phyloP scores from a whole-genome alignment of 1,139 yeast species.

The Magnusiomyces sp. region DNA sequence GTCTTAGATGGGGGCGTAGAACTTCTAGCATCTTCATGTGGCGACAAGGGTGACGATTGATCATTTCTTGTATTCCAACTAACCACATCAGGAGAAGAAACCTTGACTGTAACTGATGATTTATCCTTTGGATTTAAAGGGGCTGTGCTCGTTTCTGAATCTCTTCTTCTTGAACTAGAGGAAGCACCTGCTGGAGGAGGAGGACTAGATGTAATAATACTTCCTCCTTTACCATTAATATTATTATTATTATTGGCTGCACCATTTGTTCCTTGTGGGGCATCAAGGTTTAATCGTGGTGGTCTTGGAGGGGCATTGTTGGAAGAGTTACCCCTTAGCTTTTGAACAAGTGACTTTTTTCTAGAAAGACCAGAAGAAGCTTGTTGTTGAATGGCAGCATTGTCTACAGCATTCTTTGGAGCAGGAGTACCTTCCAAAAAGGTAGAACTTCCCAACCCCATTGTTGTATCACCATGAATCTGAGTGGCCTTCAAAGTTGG shows the following conservation, averaged over 20 bases:
- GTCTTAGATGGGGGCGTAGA: not conserved
- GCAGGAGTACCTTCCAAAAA: slow-evolving; percentile 97
- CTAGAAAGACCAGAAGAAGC: slow-evolving; percentile 25
- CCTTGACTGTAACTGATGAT: not conserved
- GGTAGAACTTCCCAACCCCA: slow-evolving; percentile 85
- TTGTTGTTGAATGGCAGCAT: slow-evolving; percentile 28
- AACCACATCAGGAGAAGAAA: slow-evolving; percentile 4
- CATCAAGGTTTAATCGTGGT: not conserved
- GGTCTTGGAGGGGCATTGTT: slow-evolving; percentile 3
- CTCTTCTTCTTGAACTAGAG: not conserved
- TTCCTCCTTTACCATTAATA: not conserved
- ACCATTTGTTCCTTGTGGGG: not conserved
- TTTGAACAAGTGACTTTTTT: slow-evolving; percentile 67
- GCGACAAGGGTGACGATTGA: not conserved
- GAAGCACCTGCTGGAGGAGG: not conserved
- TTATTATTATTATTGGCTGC: not conserved
- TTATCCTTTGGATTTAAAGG: not conserved
- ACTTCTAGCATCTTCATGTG: not conserved
- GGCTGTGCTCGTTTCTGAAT: not conserved
- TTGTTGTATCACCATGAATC: slow-evolving; percentile 75
- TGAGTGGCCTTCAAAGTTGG: slow-evolving; percentile 59
- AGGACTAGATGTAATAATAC: not conserved
- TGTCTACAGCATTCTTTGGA: slow-evolving; percentile 42
- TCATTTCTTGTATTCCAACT: not conserved
- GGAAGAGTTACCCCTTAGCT: slow-evolving; percentile 37